Evolutionary conservation across 768 basidiomycete genomes (phyloP).

Genomic region (Mycena latifolia): DNA sequence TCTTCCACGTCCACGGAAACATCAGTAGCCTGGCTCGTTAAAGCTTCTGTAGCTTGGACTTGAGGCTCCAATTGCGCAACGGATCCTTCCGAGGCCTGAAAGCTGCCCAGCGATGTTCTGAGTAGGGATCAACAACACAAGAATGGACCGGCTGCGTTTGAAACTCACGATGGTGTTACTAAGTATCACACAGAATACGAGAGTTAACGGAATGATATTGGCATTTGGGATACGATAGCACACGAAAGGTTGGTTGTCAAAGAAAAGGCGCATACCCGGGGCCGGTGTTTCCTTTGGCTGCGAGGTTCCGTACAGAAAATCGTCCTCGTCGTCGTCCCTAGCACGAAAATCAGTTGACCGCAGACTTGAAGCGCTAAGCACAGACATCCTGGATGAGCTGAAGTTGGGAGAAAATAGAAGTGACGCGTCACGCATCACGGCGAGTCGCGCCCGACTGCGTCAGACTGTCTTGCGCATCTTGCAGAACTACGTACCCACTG

Average conservation of each 20-base stretch:
- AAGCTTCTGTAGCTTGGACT: slow-evolving; percentile 39
- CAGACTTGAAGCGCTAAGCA: neutral
- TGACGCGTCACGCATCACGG: slow-evolving; percentile 3
- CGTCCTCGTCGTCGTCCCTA: slow-evolving; percentile 82
- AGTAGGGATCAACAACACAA: slow-evolving; percentile 4
- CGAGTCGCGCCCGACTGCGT: no score
- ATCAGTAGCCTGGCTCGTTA: slow-evolving; percentile 34
- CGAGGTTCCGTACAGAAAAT: slow-evolving; percentile 74
- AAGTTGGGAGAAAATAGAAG: neutral
- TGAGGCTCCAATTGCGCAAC: slow-evolving; percentile 65
- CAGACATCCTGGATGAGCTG: slow-evolving; percentile 25
- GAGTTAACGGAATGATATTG: slow-evolving; percentile 40
- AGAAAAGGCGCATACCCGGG: slow-evolving; percentile 34
- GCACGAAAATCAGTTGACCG: slow-evolving; percentile 7
- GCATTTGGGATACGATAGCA: slow-evolving; percentile 39
- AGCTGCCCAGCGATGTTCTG: slow-evolving; percentile 52
- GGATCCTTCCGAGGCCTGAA: slow-evolving; percentile 60
- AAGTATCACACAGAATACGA: slow-evolving; percentile 37
- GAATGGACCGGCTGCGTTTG: slow-evolving; percentile 17
- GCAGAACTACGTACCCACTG: no score
- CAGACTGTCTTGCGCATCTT: no score
- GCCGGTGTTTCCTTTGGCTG: slow-evolving; percentile 48
- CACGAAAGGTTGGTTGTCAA: slow-evolving; percentile 22
- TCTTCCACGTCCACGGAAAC: slow-evolving; percentile 52
- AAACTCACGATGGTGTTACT: slow-evolving; percentile 37